These are phyloP conservation scores for Orbilia oligospora DNA, from an alignment of 2,329 filamentous ascomycete species.

Conservation along the genomic window DNA sequence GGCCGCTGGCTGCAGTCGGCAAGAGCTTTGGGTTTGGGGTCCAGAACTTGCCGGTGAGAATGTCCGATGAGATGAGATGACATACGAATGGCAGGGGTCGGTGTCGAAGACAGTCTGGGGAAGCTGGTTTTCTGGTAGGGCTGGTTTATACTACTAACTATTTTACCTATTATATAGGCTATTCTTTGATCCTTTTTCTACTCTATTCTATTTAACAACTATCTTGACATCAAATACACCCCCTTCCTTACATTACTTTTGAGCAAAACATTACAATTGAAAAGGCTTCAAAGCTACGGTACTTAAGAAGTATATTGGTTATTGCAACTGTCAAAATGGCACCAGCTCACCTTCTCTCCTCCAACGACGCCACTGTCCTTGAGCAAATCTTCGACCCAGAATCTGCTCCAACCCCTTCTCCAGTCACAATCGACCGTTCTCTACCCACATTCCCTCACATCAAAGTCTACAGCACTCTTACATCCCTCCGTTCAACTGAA, in stretches of 20 bases:
- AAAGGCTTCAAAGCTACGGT: background rate
- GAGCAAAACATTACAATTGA: background rate
- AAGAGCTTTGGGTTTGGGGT: constrained; percentile 1
- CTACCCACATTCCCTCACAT: constrained; percentile 67
- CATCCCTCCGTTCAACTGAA: constrained; percentile 64
- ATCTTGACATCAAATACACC: background rate
- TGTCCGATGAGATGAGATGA: constrained; percentile 54
- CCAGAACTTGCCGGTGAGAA: constrained; percentile 16
- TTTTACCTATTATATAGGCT: background rate
- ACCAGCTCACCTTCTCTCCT: constrained; percentile 68
- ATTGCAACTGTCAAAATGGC: constrained; percentile 29
- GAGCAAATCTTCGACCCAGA: constrained; percentile 79
- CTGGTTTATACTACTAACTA: background rate
- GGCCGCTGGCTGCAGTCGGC: constrained; percentile 46
- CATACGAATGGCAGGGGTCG: constrained; percentile 2
- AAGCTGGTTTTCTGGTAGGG: constrained; percentile 9
- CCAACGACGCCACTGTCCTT: constrained; percentile 75
- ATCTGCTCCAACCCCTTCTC: constrained; percentile 70
- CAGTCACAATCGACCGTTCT: constrained; percentile 71
- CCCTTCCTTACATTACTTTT: background rate
- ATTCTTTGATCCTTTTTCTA: constrained; percentile 4
- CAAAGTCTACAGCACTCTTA: constrained; percentile 63
- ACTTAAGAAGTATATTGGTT: no score
- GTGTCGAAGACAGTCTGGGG: constrained; percentile 3
- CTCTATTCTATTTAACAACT: background rate